Percentiles rank a stretch among this genome's conserved stretches.
Evolutionary conservation across 2,329 filamentous ascomycete species (phyloP).

Genomic region (Pseudocercospora crystallina): DNA sequence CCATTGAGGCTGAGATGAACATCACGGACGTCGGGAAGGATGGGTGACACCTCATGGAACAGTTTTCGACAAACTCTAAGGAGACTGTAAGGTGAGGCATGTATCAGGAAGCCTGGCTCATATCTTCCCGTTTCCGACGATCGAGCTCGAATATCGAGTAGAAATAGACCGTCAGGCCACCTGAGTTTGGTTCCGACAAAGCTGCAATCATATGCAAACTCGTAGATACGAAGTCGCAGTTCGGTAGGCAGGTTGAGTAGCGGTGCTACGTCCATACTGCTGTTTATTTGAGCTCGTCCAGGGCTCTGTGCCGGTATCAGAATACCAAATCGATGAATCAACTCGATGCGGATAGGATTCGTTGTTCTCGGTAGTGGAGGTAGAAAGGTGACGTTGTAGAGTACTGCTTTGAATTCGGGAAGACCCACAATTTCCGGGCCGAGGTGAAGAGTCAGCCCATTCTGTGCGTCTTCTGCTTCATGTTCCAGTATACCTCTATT

Average conservation of each 20-base stretch:
- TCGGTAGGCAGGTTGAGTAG: background rate
- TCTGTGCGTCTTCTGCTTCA: no score
- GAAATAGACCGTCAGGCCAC: background rate
- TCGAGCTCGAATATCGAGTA: background rate
- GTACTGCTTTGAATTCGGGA: no score
- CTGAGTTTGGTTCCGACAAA: background rate
- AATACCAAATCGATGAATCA: no score
- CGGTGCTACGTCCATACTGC: background rate
- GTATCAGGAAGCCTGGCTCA: background rate
- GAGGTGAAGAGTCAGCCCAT: no score
- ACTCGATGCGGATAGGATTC: no score
- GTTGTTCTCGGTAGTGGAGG: no score
- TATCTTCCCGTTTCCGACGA: background rate
- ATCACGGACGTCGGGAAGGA: background rate
- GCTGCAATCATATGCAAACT: background rate
- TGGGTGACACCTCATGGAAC: background rate
- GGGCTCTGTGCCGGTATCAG: no score
- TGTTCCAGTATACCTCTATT: no score
- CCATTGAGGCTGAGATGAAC: background rate
- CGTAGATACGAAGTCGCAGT: slow-evolving; percentile 3
- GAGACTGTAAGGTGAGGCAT: background rate
- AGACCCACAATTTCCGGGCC: no score
- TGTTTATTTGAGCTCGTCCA: background rate
- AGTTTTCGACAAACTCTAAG: slow-evolving; percentile 1
- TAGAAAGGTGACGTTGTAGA: no score